A percentile compares a stretch with the other conserved stretches of the same genome.
Conservation (phyloP, 1,139 yeast genomes). For the Yamadazyma songkhlaensis region DNA sequence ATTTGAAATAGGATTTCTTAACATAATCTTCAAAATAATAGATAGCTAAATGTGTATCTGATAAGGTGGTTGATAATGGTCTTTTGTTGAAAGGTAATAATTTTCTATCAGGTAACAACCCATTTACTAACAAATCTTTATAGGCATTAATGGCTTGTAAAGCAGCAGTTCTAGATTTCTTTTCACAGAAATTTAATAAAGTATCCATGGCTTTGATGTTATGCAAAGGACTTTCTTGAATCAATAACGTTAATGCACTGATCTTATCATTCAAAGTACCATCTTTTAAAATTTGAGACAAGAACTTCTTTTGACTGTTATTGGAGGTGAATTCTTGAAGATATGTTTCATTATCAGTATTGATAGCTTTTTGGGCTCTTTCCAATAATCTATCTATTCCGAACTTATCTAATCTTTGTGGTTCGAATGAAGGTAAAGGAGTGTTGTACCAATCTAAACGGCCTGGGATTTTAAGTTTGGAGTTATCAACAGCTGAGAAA, state of each 20-base stretch:
- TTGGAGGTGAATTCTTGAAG: conserved; percentile 76
- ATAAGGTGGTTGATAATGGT: conserved; percentile 49
- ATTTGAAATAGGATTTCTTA: conserved; percentile 69
- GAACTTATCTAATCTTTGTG: conserved; percentile 44
- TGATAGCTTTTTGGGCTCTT: conserved; percentile 65
- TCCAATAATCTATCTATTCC: conserved; percentile 56
- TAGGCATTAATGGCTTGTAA: conserved; percentile 86
- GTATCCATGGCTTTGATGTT: conserved; percentile 82
- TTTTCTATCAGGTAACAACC: conserved; percentile 84
- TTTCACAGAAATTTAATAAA: conserved; percentile 73
- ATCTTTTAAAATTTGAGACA: conserved; percentile 80
- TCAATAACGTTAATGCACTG: conserved; percentile 85
- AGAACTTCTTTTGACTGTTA: conserved; percentile 82
- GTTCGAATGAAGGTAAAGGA: conserved; percentile 36
- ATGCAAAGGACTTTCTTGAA: conserved; percentile 95
- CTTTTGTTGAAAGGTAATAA: conserved; percentile 79
- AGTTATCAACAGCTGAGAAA: conserved; percentile 53
- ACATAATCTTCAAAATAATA: conserved; percentile 89
- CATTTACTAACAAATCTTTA: conserved; percentile 80
- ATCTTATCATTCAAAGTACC: conserved; percentile 97
- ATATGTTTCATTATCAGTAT: conserved; percentile 69
- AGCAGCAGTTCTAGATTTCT: conserved; percentile 92
- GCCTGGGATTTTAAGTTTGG: conserved; percentile 58
- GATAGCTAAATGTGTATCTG: conserved; percentile 57
- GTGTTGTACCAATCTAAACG: conserved; percentile 75